Base-by-base conservation (phyloP, 2,329 filamentous ascomycete species). In the Gaeumannomyces sp. region DNA sequence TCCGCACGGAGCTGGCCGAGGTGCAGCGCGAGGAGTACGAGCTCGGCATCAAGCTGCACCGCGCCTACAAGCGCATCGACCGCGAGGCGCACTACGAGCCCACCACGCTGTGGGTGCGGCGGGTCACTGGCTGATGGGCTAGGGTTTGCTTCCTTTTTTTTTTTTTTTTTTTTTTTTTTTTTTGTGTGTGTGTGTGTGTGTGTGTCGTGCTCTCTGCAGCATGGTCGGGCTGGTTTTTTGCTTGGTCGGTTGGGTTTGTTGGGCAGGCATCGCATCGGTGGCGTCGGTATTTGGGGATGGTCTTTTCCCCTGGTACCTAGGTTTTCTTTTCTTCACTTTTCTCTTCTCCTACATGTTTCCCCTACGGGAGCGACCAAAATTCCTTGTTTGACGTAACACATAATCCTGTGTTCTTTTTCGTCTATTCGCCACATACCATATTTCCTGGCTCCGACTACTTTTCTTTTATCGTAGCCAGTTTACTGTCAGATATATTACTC, bases 11-110 rank as follows among this genome's bases (percentile, higher is more conserved):
- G 73, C 81, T 94, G 50, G 84, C 88, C 4, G 90, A 93, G 67
- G 85, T 95, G 31, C 84, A 86, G 75, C 83, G 87, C 68, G 88
- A 94, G 74, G 89, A 93, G 75, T 89, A 94, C 72, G 90, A 95
- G 65, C 77, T 93, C 58, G 91, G 91, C 1, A 77, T 95, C 71
- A 89, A 88, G 74, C 79, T 95, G 64, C 86, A 91, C 73, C 80
- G 89, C 28, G 88, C 89, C 13, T 89, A 90, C 76, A 93, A 92
- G 78, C 84, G 91, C 61, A 82, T 87, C 70, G 90, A 93, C 70
- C 84, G 88, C 68, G 83, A 89, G 63, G 82, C 82, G 2, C 80
- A 82, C 45, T 89, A 81, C 70, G 87, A 91, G 71, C 85, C 85
- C 14, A 89, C 87, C 0, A 85, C 85, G 35, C 76, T 96, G 13